phyloP scores from a whole-genome alignment of 2,329 filamentous ascomycete species.

The Fusarium beomiforme region DNA sequence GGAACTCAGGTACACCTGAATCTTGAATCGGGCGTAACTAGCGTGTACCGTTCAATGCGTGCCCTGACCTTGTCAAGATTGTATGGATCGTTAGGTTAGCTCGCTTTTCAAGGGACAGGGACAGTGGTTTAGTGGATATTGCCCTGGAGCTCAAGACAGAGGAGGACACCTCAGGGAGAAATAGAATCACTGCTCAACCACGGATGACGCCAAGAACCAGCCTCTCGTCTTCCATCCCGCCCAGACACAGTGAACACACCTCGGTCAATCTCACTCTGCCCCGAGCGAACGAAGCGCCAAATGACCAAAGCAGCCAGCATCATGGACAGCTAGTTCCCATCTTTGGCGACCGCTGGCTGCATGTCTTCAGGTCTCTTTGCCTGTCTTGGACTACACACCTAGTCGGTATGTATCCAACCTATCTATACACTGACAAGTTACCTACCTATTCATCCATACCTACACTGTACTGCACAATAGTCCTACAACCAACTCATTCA shows the following conservation, averaged over 20 bases:
- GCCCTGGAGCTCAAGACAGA: neutral
- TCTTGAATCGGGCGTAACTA: constrained; percentile 18
- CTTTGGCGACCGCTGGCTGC: constrained; percentile 22
- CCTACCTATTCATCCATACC: neutral
- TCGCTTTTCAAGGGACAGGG: neutral
- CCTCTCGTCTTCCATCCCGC: constrained; percentile 3
- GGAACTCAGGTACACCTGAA: constrained; percentile 32
- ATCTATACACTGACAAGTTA: neutral
- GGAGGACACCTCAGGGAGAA: neutral
- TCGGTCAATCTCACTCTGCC: constrained; percentile 21
- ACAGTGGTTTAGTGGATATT: neutral
- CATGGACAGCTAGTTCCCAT: constrained; percentile 34
- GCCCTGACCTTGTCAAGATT: neutral
- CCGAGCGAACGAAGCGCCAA: constrained; percentile 29
- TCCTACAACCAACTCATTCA: neutral
- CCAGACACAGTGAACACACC: constrained; percentile 9
- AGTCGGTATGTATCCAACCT: too few species aligned
- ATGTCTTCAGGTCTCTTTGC: neutral
- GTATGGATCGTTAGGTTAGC: too few species aligned
- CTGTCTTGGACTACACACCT: neutral
- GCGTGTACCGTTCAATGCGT: neutral
- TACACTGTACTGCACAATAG: neutral
- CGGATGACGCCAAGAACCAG: neutral
- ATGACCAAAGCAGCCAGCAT: constrained; percentile 33
- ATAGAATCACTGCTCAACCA: neutral